Conservation (phyloP, 768 basidiomycete genomes). For the Hericium erinaceus region DNA sequence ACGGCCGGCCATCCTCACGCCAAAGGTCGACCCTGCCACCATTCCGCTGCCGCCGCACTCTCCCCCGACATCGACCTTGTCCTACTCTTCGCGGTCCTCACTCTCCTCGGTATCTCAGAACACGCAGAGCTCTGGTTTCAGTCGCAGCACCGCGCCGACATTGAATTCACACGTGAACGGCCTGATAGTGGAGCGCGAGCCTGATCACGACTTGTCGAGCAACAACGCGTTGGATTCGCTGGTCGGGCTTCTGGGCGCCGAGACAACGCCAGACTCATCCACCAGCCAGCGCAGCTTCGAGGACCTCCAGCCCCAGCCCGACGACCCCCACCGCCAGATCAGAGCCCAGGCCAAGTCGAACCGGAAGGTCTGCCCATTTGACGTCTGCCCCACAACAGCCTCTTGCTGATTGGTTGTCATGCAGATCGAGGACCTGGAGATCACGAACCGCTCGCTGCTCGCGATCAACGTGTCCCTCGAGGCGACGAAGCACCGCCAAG, state of each 20-base stretch:
- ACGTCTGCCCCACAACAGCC: not conserved
- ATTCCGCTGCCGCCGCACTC: constrained; percentile 63
- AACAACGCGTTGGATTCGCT: not conserved
- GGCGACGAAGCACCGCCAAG: constrained; percentile 68
- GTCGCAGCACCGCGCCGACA: constrained; percentile 30
- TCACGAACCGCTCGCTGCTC: constrained; percentile 79
- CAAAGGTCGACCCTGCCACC: constrained; percentile 44
- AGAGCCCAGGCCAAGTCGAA: constrained; percentile 75
- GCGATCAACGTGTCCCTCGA: constrained; percentile 81
- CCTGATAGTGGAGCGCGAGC: not conserved
- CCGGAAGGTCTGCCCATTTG: constrained; percentile 52
- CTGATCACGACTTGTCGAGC: not conserved
- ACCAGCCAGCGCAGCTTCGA: not conserved
- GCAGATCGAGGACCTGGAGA: constrained; percentile 88
- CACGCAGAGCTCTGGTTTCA: constrained; percentile 28
- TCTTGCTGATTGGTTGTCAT: constrained; percentile 20
- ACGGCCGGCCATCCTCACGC: constrained; percentile 18
- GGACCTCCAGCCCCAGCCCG: constrained; percentile 4
- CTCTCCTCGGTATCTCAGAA: constrained; percentile 36
- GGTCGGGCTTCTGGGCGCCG: constrained; percentile 1
- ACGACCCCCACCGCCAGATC: constrained; percentile 40
- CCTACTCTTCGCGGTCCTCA: constrained; percentile 73
- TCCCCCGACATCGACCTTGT: constrained; percentile 61
- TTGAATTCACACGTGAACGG: constrained; percentile 34
- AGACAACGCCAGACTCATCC: not conserved